phyloP scores from a whole-genome alignment of 139 green algal species.

The Chlamydomonas eustigma region DNA sequence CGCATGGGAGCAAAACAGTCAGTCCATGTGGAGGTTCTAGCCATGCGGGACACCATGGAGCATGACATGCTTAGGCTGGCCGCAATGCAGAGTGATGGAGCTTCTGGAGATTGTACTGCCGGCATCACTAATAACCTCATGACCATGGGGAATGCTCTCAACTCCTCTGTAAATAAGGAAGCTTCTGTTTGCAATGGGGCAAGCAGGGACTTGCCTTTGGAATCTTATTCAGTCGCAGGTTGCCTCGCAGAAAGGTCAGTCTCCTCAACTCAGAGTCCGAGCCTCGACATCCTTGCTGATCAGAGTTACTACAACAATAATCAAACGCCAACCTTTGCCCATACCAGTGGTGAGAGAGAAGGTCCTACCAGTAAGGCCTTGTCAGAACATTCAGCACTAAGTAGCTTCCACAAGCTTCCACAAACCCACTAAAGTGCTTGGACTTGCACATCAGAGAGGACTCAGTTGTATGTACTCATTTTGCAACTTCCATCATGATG shows the following conservation, averaged over 20 bases:
- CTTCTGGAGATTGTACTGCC: neutral
- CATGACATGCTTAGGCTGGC: conserved; percentile 53
- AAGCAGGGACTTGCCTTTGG: neutral
- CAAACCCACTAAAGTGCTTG: too few relatives aligned
- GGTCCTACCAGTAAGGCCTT: too few relatives aligned
- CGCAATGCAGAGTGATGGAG: neutral
- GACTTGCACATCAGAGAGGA: neutral
- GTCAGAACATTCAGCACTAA: too few relatives aligned
- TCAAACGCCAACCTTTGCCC: too few relatives aligned
- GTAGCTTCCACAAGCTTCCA: too few relatives aligned
- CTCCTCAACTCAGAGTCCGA: too few relatives aligned
- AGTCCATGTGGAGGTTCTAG: conserved; percentile 78
- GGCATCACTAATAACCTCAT: neutral
- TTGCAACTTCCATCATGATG: neutral
- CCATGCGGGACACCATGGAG: conserved; percentile 75
- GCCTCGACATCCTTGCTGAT: too few relatives aligned
- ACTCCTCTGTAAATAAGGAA: neutral
- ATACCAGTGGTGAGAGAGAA: too few relatives aligned
- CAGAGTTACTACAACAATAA: too few relatives aligned
- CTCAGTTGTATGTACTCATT: neutral
- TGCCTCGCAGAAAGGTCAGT: too few relatives aligned
- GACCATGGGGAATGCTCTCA: neutral
- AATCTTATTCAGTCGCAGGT: too few relatives aligned
- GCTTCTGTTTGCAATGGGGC: neutral
- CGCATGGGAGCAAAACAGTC: conserved; percentile 76